Base-by-base conservation (phyloP, 805 yeast genomes). In the Spathaspora gorwiae region DNA sequence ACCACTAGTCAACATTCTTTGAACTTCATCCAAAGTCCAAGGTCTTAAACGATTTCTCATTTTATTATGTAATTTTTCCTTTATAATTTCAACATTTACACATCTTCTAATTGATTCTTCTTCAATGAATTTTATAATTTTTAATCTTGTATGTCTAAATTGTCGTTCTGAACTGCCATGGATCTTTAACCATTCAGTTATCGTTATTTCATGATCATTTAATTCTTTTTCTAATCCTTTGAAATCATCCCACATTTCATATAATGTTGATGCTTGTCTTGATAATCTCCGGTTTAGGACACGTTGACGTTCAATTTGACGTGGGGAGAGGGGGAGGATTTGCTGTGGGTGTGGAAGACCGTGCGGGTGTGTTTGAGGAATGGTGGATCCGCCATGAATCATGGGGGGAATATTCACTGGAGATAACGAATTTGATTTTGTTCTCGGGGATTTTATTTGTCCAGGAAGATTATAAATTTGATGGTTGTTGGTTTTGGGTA, bases 231-330 rank as follows among this genome's bases (percentile, higher is more conserved):
- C 66, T 24, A 62, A 46, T 5, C 57, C 50, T 42, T 61, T 63
- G 47, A 60, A 63, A 46, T 63, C 68, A 46, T 63, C 62, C 68
- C 68, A 63, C 65, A 63, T 59, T 46, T 63, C 66, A 44, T 54
- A 59, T 8, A 63, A 43, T 12, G 62, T 56, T 31, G 54, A 49
- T n/a, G 65, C 64, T 39, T 61, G 65, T 38, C 65, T 34, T 5
- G 65, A 61, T 31, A 61, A 54, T 42, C 64, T 46, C 29, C 64
- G 36, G 35, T 49, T 49, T 32, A 61, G 39, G 9, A 57, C 60
- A 3, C 48, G 38, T 37, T 54, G 55, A 11, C 65, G 47, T 37
- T 52, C 52, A 7, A 42, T 12, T 43, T 47, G 58, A 24, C 43
- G 44, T 11, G 49, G 51, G 10, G 51, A 36, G 31, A 43, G 13